A percentile compares a stretch with the other conserved stretches of the same genome.
phyloP scores from a whole-genome alignment of 257 asterid species.

The Thymus mandschuricus region DNA sequence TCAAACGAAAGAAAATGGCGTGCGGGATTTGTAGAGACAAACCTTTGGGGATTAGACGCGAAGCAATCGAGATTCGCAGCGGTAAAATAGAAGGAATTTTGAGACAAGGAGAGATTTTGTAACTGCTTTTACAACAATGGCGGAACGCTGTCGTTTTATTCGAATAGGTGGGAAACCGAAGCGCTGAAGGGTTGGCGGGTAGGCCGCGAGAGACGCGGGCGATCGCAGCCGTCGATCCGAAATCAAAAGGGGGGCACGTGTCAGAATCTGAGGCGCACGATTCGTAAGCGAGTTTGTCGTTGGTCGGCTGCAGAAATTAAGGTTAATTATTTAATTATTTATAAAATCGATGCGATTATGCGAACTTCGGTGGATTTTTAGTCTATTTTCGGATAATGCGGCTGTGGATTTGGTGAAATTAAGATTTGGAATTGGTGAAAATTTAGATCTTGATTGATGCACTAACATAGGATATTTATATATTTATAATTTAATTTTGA shows the following conservation, averaged over 20 bases:
- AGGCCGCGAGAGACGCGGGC: conserved; percentile 30
- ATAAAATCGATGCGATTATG: neutral
- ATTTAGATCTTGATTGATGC: too few species aligned
- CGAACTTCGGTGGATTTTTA: neutral
- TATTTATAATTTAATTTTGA: too few species aligned
- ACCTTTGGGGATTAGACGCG: conserved; percentile 31
- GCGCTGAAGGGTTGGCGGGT: conserved; percentile 1
- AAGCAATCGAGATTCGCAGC: conserved; percentile 31
- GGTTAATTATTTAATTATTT: neutral
- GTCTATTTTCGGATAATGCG: neutral
- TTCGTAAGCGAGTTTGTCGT: neutral
- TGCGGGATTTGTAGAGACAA: conserved; percentile 13
- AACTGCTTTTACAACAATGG: conserved; percentile 1
- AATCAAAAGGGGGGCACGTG: conserved; percentile 23
- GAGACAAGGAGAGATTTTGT: too few species aligned
- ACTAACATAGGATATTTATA: too few species aligned
- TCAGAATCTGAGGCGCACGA: neutral
- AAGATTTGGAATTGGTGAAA: neutral
- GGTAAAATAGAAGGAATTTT: neutral
- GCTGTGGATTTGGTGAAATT: conserved; percentile 7
- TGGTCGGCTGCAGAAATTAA: conserved; percentile 6
- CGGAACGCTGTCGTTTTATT: conserved; percentile 25
- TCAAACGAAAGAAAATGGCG: neutral
- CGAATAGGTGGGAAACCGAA: neutral
- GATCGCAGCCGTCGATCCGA: conserved; percentile 26